Evolutionary conservation across 2,329 filamentous ascomycete genomes (phyloP).

Genomic region (Lachnellula occidentalis): DNA sequence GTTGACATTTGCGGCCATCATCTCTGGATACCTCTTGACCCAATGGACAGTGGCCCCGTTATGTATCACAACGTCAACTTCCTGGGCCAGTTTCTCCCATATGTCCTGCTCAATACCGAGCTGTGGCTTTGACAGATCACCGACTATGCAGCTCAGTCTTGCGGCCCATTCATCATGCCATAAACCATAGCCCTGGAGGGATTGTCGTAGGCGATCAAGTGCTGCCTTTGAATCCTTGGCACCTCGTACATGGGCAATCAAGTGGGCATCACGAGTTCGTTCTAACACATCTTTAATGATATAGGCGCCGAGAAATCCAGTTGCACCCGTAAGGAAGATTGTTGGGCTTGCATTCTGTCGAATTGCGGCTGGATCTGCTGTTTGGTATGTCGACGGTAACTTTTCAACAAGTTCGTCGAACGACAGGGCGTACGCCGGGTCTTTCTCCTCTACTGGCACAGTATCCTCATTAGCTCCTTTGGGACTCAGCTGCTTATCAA

Average conservation of each 20-base stretch:
- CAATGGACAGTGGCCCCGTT: slow-evolving; percentile 78
- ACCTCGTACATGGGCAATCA: slow-evolving; percentile 73
- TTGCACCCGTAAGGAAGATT: slow-evolving; percentile 81
- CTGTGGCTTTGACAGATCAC: slow-evolving; percentile 64
- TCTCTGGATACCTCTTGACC: slow-evolving; percentile 69
- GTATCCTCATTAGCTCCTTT: slow-evolving; percentile 25
- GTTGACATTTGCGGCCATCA: slow-evolving; percentile 72
- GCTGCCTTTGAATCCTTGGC: slow-evolving; percentile 52
- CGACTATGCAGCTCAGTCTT: slow-evolving; percentile 61
- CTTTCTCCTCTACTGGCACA: slow-evolving; percentile 42
- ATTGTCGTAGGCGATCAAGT: slow-evolving; percentile 58
- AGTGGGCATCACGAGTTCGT: slow-evolving; percentile 49
- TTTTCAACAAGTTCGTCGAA: slow-evolving; percentile 28
- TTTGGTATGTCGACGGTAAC: slow-evolving; percentile 36
- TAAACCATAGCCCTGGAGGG: slow-evolving; percentile 70
- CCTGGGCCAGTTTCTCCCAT: slow-evolving; percentile 59
- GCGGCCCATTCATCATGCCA: slow-evolving; percentile 62
- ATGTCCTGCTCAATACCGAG: slow-evolving; percentile 62
- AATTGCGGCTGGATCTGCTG: slow-evolving; percentile 27
- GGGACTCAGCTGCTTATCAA: slow-evolving; percentile 39
- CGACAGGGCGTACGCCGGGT: slow-evolving; percentile 38
- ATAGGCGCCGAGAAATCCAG: slow-evolving; percentile 82
- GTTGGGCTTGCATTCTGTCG: slow-evolving; percentile 38
- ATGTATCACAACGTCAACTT: slow-evolving; percentile 68
- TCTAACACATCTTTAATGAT: slow-evolving; percentile 70